Conservation (phyloP, 345 rosid species). For the Excoecaria cochinchinensis region DNA sequence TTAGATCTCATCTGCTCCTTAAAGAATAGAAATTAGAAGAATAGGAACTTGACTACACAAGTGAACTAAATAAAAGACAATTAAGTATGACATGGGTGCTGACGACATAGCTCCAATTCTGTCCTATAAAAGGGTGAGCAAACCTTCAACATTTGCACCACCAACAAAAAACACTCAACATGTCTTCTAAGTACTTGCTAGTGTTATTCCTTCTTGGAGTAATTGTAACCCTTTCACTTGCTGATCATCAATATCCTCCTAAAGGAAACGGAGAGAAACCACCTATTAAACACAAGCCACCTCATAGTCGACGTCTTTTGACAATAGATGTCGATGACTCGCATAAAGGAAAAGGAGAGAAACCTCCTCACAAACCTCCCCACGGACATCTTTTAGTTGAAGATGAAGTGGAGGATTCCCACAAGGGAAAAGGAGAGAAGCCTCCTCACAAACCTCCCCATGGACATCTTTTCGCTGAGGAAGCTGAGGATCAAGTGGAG, state of each 20-base stretch:
- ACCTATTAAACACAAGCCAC: conserved; percentile 11
- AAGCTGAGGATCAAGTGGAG: conserved; percentile 12
- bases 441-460: conserved; percentile 20
- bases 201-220: conserved; percentile 10
- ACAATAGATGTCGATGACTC: not conserved
- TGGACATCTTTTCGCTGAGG: conserved; percentile 19
- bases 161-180: not conserved
- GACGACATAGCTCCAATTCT: not conserved
- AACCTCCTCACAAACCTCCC: conserved; percentile 26
- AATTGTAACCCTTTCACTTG: conserved; percentile 6
- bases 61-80: not conserved
- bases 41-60: not conserved
- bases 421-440: conserved; percentile 3
- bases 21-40: no score
- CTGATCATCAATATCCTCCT: conserved; percentile 1
- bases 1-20: no score
- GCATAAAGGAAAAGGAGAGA: conserved; percentile 13
- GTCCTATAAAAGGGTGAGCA: not conserved
- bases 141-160: not conserved
- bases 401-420: conserved; percentile 12
- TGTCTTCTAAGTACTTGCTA: conserved; percentile 11
- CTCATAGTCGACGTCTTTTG: not conserved
- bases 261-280: conserved; percentile 2
- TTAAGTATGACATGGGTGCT: not conserved
- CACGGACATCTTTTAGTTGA: conserved; percentile 25